Evolutionary conservation across 2,329 filamentous ascomycete species (phyloP), one percentile per base, ranked within the genome.

Genomic region (Nemania diffusa): DNA sequence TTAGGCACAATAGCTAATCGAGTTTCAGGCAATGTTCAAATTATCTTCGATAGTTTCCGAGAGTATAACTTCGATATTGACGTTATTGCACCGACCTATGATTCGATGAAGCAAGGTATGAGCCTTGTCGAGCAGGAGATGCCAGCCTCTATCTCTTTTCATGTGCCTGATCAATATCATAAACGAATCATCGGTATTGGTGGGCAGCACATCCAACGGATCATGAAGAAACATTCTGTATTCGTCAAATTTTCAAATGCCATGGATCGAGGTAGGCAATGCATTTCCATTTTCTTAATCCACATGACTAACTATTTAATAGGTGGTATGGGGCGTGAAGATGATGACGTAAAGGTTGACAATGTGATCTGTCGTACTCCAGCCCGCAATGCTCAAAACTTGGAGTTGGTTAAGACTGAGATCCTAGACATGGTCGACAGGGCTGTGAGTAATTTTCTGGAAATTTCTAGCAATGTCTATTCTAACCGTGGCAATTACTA

Each of bases 41-140:
- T 99, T 76, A 95, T 99, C 70, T 99, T 99, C 73, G 96, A 99
- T 78, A 94, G 94, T 70, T 99, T 98, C 84, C 97, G 97, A 80
- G 96, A 99, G 83, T 99, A 98, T 86, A 98, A 99, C 81, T 99
- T 99, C 85, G 97, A 98, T 81, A 99, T 99, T 72, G 96, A 99
- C 77, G 95, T 99, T 63, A 94, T 96, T 78, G 94, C 93, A 52
- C 90, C 90, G 62, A 92, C 92, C 73, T 98, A 97, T 78, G 94
- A 97, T 71, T 94, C 94, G 2, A 96, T 96, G 81, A 97, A 96
- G 83, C 92, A 94, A 74, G 96, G 96, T 1, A 84, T 99, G 69
- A 91, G 92, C 71, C 87, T 99, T 65, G 96, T 99, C 20, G 96
- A 99, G 79, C 94, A 98, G 81, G 96, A 99, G 81, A 98, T 99